These are phyloP conservation scores for Streptanthus diversifolius DNA, from an alignment of 345 rosid species.

Conservation along the genomic window DNA sequence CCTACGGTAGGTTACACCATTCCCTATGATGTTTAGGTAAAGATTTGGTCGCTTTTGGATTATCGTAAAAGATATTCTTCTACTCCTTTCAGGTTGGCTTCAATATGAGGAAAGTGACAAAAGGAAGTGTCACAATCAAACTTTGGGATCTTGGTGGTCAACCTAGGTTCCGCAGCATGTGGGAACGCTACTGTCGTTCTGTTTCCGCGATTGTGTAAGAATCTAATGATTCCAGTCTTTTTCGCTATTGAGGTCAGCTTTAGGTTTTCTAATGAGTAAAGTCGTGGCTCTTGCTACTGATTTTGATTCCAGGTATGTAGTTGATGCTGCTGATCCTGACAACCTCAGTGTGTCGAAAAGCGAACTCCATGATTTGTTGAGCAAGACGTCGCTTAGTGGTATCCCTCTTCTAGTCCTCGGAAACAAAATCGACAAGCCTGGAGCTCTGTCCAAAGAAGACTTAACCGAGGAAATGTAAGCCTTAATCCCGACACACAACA, in stretches of 20 bases:
- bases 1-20: conserved; percentile 54
- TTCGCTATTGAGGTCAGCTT: not conserved
- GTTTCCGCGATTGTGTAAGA: conserved; percentile 85
- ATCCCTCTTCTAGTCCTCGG: conserved; percentile 87
- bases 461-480: conserved; percentile 81
- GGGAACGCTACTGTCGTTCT: conserved; percentile 91
- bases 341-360: conserved; percentile 72
- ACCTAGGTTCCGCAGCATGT: conserved; percentile 95
- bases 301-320: conserved; percentile 55
- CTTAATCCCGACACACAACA: not conserved
- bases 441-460: conserved; percentile 78
- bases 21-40: not conserved
- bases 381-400: conserved; percentile 72
- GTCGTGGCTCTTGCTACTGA: conserved; percentile 3
- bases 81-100: conserved; percentile 66
- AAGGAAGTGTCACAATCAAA: conserved; percentile 91
- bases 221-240: not conserved
- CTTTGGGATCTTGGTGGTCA: conserved; percentile 98
- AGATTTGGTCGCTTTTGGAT: not conserved
- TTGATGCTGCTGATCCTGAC: conserved; percentile 90
- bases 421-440: conserved; percentile 87
- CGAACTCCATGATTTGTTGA: conserved; percentile 81
- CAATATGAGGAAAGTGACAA: conserved; percentile 94
- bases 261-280: not conserved
- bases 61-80: not conserved